Conservation (phyloP, 768 basidiomycete genomes). For the Boletales sp. region DNA sequence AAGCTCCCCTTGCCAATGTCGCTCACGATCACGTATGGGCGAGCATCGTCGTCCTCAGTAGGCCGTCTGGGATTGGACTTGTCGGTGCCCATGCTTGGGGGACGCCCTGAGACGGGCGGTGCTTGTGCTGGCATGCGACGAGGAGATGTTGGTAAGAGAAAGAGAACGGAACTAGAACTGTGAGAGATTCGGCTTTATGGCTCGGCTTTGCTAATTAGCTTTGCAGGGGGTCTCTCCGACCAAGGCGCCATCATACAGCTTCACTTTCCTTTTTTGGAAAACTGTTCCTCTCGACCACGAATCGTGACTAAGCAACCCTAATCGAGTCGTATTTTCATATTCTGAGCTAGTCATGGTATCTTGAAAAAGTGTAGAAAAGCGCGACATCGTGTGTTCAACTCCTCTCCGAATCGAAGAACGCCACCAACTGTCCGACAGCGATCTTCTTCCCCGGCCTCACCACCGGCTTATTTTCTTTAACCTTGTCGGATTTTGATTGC, state of each 20-base stretch:
- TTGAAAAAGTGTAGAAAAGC: too few species aligned
- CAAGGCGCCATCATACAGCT: slow-evolving; percentile 18
- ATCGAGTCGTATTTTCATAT: too few species aligned
- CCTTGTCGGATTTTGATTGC: slow-evolving; percentile 48
- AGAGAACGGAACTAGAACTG: background rate
- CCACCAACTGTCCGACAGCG: slow-evolving; percentile 72
- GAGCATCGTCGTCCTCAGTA: slow-evolving; percentile 65
- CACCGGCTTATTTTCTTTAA: slow-evolving; percentile 39
- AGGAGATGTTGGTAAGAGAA: slow-evolving; percentile 10
- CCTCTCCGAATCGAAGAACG: slow-evolving; percentile 66
- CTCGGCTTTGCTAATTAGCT: slow-evolving; percentile 24
- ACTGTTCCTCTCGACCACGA: slow-evolving; percentile 21
- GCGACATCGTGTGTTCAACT: background rate
- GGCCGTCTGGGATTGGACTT: slow-evolving; percentile 23
- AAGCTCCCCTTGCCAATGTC: slow-evolving; percentile 91
- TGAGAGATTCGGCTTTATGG: background rate
- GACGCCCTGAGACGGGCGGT: slow-evolving; percentile 18
- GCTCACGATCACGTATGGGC: slow-evolving; percentile 71
- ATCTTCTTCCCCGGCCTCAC: slow-evolving; percentile 51
- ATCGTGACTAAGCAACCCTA: slow-evolving; percentile 14
- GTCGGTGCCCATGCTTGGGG: slow-evolving; percentile 24
- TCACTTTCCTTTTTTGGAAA: slow-evolving; percentile 22
- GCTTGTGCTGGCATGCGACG: slow-evolving; percentile 18
- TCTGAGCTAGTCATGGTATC: too few species aligned
- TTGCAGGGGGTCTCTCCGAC: slow-evolving; percentile 19